Conservation (phyloP, 768 basidiomycete genomes). For the Tulasnella sp. region DNA sequence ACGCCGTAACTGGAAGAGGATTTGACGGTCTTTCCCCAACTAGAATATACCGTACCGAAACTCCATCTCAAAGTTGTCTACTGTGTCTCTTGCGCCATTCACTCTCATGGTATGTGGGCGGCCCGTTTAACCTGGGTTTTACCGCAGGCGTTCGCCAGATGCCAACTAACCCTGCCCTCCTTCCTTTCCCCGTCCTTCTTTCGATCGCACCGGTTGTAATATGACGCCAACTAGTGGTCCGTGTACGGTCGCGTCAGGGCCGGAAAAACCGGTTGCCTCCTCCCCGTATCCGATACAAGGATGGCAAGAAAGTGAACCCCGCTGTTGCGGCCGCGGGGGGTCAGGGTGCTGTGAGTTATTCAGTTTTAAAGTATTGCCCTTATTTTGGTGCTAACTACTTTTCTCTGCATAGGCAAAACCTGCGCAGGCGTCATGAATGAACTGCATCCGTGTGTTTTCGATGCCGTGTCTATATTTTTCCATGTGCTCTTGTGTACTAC, state of each 20-base stretch:
- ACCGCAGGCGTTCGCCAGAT: not conserved
- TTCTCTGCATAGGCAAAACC: not conserved
- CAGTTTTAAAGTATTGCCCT: not conserved
- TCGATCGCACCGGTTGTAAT: not conserved
- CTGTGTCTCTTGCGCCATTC: slow-evolving; percentile 99
- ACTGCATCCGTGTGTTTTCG: not conserved
- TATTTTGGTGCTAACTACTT: not conserved
- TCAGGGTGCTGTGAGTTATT: slow-evolving; percentile 41
- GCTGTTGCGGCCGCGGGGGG: slow-evolving; percentile 87
- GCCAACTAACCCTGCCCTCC: not conserved
- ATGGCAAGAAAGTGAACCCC: slow-evolving; percentile 94
- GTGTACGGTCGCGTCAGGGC: slow-evolving; percentile 93
- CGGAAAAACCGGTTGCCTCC: slow-evolving; percentile 98
- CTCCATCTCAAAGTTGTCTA: slow-evolving; percentile 98
- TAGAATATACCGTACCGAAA: slow-evolving; percentile 96
- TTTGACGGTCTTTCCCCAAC: slow-evolving; percentile 17
- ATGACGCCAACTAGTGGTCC: slow-evolving; percentile 70
- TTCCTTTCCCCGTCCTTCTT: not conserved
- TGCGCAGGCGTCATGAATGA: not conserved
- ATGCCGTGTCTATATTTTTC: not conserved
- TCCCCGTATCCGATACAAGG: slow-evolving; percentile 93
- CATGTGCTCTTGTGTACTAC: slow-evolving; percentile 1
- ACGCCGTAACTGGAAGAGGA: not conserved
- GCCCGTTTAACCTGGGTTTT: not conserved
- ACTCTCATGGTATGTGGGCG: slow-evolving; percentile 82